Base-by-base conservation (phyloP, 2,329 filamentous ascomycete genomes). In the Cryphonectria japonica region DNA sequence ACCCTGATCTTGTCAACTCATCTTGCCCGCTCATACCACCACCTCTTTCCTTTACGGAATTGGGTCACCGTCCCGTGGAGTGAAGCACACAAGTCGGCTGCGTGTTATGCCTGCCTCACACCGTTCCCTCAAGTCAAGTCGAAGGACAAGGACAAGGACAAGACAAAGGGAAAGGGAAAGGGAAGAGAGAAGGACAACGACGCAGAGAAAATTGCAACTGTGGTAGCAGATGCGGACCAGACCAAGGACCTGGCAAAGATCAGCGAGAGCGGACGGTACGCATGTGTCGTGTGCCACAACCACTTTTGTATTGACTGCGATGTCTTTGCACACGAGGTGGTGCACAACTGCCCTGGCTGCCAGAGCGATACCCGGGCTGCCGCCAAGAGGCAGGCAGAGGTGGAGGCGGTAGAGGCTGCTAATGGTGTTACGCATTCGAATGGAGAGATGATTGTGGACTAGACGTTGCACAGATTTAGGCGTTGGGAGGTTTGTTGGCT, bases 261-360 rank as follows among this genome's bases (percentile, higher is more conserved):
- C 60, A 95, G 93, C 79, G 93, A 97, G 83, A 96, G 92, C 78
- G 91, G 92, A 64, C 85, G 96, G 67, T 99, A 99, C 79, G 93
- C 93, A 71, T 99, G 96, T 79, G 88, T 92, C 75, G 90, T 91
- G n/a, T 99, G 96, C 80, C 82, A 87, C 3, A 91, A 93, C 72
- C 95, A 98, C 82, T 99, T 98, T 79, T 99, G 96, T 84, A 97
- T 99, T 75, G 96, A 99, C 80, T 99, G 96, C 80, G 96, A 99
- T 80, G 90, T 98, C 34, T 98, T 96, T 82, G 92, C 93, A 34
- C 96, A 99, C 79, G 94, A 98, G 82, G 89, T 97, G 16, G 88
- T 97, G 67, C 95, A 99, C 79, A 98, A 98, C 81, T 99, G 96
- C 78, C 95, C 96, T 0, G 95, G 95, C 0, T 99, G 96, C 80